Evolutionary conservation across 768 basidiomycete genomes (phyloP).

Genomic region (Coprinopsis sp.): DNA sequence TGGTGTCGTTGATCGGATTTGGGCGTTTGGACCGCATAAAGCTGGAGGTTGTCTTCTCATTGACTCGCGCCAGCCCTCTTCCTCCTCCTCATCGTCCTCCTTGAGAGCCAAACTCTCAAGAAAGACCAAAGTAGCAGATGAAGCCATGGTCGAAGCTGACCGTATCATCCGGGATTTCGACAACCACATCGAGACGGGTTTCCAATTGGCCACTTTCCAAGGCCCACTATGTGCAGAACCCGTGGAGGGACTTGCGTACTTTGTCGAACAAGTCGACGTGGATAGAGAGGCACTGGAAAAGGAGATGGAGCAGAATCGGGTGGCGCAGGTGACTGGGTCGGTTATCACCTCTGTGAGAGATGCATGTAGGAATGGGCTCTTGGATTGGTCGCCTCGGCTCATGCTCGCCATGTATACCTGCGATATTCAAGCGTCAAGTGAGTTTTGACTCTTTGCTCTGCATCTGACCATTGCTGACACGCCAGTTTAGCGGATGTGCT

Average conservation of each 20-base stretch:
- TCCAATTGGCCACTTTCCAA: conserved; percentile 91
- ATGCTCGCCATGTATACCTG: conserved; percentile 99
- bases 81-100: conserved; percentile 42
- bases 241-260: conserved; percentile 87
- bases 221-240: conserved; percentile 96
- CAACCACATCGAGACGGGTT: conserved; percentile 83
- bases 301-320: conserved; percentile 72
- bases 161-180: conserved; percentile 58
- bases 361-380: conserved; percentile 79
- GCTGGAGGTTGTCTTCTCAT: conserved; percentile 85
- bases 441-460: conserved; percentile 25
- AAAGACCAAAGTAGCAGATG: conserved; percentile 28
- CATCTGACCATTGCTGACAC: conserved; percentile 11
- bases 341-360: conserved; percentile 87
- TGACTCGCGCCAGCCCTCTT: conserved; percentile 53
- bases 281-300: conserved; percentile 54
- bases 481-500: conserved; percentile 77
- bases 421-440: conserved; percentile 97
- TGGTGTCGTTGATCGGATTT: conserved; percentile 63
- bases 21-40: conserved; percentile 89
- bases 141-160: conserved; percentile 27
- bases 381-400: conserved; percentile 97
- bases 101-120: conserved; percentile 54
- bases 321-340: conserved; percentile 85
- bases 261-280: conserved; percentile 72